Evolutionary conservation across 1,284 basidiomycete genomes (phyloP).

Genomic region (Hemileia vastatrix): DNA sequence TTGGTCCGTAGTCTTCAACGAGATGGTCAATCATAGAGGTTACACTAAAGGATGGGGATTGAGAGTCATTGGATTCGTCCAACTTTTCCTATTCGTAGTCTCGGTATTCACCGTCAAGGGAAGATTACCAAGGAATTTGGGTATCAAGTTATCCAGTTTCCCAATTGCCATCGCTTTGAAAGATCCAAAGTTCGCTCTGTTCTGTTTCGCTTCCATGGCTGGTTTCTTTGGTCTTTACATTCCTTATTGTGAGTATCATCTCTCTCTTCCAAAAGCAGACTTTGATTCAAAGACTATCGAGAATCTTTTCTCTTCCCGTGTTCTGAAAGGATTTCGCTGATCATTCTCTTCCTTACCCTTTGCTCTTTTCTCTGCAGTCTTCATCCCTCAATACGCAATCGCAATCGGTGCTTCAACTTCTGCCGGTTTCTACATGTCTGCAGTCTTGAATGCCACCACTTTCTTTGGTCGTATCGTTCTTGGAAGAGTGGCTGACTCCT

Average conservation of each 20-base stretch:
- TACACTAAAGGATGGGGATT: constrained; percentile 12
- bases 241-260: no score
- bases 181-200: no score
- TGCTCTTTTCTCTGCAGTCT: neutral
- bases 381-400: constrained; percentile 17
- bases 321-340: neutral
- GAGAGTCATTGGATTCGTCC: constrained; percentile 15
- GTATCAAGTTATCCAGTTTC: neutral
- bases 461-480: constrained; percentile 12
- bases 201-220: no score
- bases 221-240: no score
- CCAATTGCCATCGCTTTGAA: no score
- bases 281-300: no score
- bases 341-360: neutral
- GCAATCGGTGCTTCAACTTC: constrained; percentile 1
- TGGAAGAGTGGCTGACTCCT: constrained; percentile 1
- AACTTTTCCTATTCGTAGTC: constrained; percentile 4
- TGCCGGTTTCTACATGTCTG: constrained; percentile 11
- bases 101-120: neutral
- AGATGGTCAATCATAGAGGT: constrained; percentile 12
- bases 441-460: constrained; percentile 15
- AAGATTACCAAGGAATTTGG: neutral
- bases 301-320: no score
- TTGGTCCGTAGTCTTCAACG: constrained; percentile 18
- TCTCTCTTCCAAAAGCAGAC: no score